Evolutionary conservation across 2,329 filamentous ascomycete genomes (phyloP), one percentile per base, ranked within the genome.

Genomic region (Gremmenia infestans): DNA sequence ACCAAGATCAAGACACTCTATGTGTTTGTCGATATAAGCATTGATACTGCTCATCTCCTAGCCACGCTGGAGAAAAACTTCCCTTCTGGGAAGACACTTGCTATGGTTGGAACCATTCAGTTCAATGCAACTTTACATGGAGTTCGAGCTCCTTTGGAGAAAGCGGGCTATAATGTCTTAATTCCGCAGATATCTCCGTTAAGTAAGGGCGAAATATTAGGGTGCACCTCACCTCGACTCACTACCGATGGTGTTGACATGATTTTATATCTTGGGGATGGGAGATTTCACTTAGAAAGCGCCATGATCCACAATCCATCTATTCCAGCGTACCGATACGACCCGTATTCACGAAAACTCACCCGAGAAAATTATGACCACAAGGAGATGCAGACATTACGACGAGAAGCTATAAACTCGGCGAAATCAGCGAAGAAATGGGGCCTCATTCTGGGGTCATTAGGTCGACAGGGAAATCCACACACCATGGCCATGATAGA

Each of bases 301-400:
- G 93, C 95, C 68, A 99, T 99, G 93, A 99, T 99, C 63, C 94
- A 97, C 70, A 99, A 99, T 73, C 94, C 95, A 0, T 74, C 78
- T 5, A 83, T 97, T 37, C 89, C 93, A 0, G 93, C 95, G 2
- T 99, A 97, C 74, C 83, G 94, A 61, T 99, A 99, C 72, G 94
- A 99, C 69, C 94, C 95, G 0, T 99, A 99, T 74, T 94, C 91
- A 11, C 84, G 93, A 50, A 91, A 89, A 56, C 81, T 99, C 28
- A 97, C 93, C 2, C 86, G 89, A 62, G 95, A 99, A 74, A 87
- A 82, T 23, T 99, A 99, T 72, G 89, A 89, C 43, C 94, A 99
- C 72, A 83, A 88, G 23, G 91, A 96, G 69, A 94, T 99, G 81
- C 89, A 96, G 67, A 81, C 81, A 6, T 76, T 97, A 43, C 87